Percentiles rank a stretch among this genome's conserved stretches.
phyloP scores from a whole-genome alignment of 208 protist species.

The Leptomonas pyrrhocoris region DNA sequence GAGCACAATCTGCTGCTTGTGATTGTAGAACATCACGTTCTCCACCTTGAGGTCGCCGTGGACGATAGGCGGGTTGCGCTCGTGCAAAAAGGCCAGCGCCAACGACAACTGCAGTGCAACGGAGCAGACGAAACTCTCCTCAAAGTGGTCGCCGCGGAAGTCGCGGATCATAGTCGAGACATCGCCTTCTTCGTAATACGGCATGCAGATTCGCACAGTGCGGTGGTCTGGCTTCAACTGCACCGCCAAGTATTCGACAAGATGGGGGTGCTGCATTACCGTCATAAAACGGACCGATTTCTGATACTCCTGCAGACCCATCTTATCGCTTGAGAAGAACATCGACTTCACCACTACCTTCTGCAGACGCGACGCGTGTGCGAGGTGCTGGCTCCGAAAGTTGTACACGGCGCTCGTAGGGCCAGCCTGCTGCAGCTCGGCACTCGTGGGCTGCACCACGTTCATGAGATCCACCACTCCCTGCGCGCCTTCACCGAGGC shows the following conservation, averaged over 20 bases:
- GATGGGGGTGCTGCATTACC: slow-evolving; percentile 55
- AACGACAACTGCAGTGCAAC: slow-evolving; percentile 62
- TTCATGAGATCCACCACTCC: slow-evolving; percentile 59
- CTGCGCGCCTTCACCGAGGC: slow-evolving; percentile 68
- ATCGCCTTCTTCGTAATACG: slow-evolving; percentile 72
- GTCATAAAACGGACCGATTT: slow-evolving; percentile 78
- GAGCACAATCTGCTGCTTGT: slow-evolving; percentile 62
- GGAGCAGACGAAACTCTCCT: slow-evolving; percentile 61
- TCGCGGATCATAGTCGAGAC: slow-evolving; percentile 50
- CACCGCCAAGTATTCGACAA: slow-evolving; percentile 81
- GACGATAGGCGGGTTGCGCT: slow-evolving; percentile 77
- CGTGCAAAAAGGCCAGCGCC: slow-evolving; percentile 69
- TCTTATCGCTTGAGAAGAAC: slow-evolving; percentile 29
- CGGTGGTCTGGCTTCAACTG: slow-evolving; percentile 51
- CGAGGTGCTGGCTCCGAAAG: slow-evolving; percentile 38
- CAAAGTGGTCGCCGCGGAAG: slow-evolving; percentile 47
- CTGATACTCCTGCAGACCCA: slow-evolving; percentile 55
- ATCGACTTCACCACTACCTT: slow-evolving; percentile 72
- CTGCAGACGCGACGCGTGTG: slow-evolving; percentile 21
- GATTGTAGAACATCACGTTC: slow-evolving; percentile 75
- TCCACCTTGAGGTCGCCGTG: slow-evolving; percentile 85
- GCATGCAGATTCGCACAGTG: slow-evolving; percentile 76
- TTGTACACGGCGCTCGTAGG: slow-evolving; percentile 30
- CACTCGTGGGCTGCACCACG: slow-evolving; percentile 36
- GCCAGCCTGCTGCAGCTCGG: slow-evolving; percentile 32